These are phyloP conservation scores for Pichia scutulata DNA, from an alignment of 805 yeast genomes.

Conservation along the genomic window DNA sequence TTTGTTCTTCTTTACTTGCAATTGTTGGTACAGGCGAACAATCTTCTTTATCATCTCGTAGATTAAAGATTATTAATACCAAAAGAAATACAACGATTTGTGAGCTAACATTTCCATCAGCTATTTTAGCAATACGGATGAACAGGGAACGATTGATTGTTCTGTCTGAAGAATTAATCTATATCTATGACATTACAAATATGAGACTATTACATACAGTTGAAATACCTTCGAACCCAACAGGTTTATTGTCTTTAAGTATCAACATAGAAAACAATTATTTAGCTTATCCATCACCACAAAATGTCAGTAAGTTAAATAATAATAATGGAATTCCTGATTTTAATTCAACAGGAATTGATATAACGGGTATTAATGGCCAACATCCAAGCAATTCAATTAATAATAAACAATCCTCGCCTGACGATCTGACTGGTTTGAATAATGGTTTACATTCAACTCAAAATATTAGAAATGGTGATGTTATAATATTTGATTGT, in stretches of 20 bases:
- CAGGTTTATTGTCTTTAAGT: slow-evolving; percentile 58
- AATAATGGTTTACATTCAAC: background rate
- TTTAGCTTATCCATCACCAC: slow-evolving; percentile 73
- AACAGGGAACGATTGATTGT: slow-evolving; percentile 80
- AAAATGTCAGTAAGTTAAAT: slow-evolving; percentile 34
- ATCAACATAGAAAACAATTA: slow-evolving; percentile 43
- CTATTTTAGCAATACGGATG: slow-evolving; percentile 66
- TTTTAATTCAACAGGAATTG: background rate
- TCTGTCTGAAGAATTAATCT: slow-evolving; percentile 76
- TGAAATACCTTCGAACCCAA: slow-evolving; percentile 52
- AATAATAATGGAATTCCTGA: slow-evolving; percentile 8
- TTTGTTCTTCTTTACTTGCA: slow-evolving; percentile 78
- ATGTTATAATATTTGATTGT: slow-evolving; percentile 77
- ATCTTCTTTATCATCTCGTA: slow-evolving; percentile 68
- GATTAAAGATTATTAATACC: slow-evolving; percentile 76
- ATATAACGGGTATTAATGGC: slow-evolving; percentile 7
- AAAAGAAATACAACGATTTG: slow-evolving; percentile 66
- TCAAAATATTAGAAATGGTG: slow-evolving; percentile 43
- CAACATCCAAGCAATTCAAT: slow-evolving; percentile 10
- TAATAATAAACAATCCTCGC: background rate
- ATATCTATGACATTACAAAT: slow-evolving; percentile 83
- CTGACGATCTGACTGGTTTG: background rate
- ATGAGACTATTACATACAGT: slow-evolving; percentile 75
- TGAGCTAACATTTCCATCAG: slow-evolving; percentile 81
- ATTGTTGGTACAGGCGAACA: slow-evolving; percentile 78